phyloP scores from a whole-genome alignment of 306 rosid species.

The Begonia fuchsioides region DNA sequence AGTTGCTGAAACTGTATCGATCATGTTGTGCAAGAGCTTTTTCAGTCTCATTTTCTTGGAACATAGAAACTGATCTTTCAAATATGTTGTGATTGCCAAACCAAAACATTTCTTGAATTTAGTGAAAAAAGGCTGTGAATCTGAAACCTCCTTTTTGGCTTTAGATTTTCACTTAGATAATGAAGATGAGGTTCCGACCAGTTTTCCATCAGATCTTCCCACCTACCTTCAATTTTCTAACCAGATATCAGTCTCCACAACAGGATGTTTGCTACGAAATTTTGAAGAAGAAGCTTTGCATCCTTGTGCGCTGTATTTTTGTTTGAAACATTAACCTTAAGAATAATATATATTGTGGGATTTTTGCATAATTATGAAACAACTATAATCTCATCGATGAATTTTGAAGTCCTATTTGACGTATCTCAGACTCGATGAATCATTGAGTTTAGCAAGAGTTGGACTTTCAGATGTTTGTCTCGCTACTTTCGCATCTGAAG shows the following conservation, averaged over 20 bases:
- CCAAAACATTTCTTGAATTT: too few relatives aligned
- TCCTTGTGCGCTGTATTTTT: conserved; percentile 15
- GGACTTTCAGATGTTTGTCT: conserved; percentile 79
- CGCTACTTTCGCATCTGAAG: conserved; percentile 67
- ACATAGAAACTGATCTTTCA: too few relatives aligned
- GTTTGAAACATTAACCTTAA: background rate
- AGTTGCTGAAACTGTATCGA: background rate
- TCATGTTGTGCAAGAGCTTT: too few relatives aligned
- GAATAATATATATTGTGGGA: background rate
- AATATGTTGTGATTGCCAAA: too few relatives aligned
- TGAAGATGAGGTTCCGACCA: conserved; percentile 21
- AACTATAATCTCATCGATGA: background rate
- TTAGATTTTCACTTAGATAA: conserved; percentile 34
- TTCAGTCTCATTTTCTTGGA: too few relatives aligned
- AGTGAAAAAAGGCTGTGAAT: background rate
- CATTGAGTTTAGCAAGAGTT: conserved; percentile 50
- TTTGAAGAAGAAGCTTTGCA: conserved; percentile 59
- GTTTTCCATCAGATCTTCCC: conserved; percentile 1
- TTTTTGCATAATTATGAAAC: background rate
- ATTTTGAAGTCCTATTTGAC: conserved; percentile 12
- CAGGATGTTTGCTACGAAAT: conserved; percentile 19
- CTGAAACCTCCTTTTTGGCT: background rate
- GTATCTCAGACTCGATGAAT: conserved; percentile 46
- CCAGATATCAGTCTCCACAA: conserved; percentile 16
- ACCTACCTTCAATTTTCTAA: conserved; percentile 19